Percentiles rank a stretch among this genome's conserved stretches.
phyloP scores from a whole-genome alignment of 2,329 filamentous ascomycete species.

The Diatrype stigma region DNA sequence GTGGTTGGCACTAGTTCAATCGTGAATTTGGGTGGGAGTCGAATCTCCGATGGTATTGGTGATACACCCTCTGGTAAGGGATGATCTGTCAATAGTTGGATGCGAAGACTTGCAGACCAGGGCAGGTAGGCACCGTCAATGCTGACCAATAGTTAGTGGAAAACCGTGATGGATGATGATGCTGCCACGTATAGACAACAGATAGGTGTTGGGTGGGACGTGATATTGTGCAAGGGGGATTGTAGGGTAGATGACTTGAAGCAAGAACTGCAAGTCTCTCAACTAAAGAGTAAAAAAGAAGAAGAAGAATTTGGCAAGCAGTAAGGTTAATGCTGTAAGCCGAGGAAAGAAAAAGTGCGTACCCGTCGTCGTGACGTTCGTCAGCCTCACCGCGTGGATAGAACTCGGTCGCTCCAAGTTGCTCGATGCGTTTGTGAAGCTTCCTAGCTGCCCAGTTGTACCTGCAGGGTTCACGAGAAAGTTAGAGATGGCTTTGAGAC shows the following conservation, averaged over 20 bases:
- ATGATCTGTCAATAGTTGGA: conserved; percentile 60
- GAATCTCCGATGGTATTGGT: conserved; percentile 69
- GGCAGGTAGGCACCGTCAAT: conserved; percentile 77
- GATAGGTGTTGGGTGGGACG: too few relatives aligned
- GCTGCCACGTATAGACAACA: background rate
- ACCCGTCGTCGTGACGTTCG: conserved; percentile 91
- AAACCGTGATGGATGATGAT: background rate
- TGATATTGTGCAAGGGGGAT: too few relatives aligned
- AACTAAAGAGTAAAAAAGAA: background rate
- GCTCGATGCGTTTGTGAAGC: conserved; percentile 75
- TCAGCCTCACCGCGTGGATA: conserved; percentile 82
- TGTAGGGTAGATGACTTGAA: too few relatives aligned
- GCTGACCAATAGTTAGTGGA: conserved; percentile 37
- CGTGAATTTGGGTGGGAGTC: conserved; percentile 72
- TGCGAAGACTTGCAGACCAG: conserved; percentile 68
- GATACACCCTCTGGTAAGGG: conserved; percentile 64
- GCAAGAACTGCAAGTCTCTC: background rate
- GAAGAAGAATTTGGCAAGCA: background rate
- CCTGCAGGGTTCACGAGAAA: conserved; percentile 36
- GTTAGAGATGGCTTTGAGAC: conserved; percentile 1
- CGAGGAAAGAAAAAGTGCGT: conserved; percentile 26
- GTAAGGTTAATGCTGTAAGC: conserved; percentile 9
- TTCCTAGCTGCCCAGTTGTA: conserved; percentile 94
- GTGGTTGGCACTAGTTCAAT: conserved; percentile 36
- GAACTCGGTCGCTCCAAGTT: conserved; percentile 76